Evolutionary conservation across 306 rosid species (phyloP), one percentile per base, ranked within the genome.

Genomic region (Trifolium pratense): DNA sequence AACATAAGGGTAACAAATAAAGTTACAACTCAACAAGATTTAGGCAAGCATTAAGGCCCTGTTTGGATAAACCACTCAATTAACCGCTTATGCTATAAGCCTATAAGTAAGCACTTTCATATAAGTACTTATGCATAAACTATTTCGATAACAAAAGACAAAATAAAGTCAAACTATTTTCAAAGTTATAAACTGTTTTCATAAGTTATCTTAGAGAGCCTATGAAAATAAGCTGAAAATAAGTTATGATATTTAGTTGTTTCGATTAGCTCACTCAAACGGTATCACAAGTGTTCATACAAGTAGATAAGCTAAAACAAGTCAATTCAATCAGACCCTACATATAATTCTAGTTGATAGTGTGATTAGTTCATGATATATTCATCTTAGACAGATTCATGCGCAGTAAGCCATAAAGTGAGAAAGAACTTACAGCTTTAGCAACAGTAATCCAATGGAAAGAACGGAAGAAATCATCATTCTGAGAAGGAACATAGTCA

Each of bases 401-500:
- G 6, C 17, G 7, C 16, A 45, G 3, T 45, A n/a, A n/a, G n/a
- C n/a, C n/a, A n/a, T n/a, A n/a, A 18, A 55, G n/a, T 10, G 7
- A 55, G 16, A 55, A 69, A 70, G 39, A 57, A 84, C 91, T 84
- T 73, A 94, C 99, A 48, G 92, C 87, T 68, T 86, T 74, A 8
- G 99, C 97, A 66, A 94, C 77, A 8, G 89, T 48, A 51, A 88
- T 89, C 90, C 91, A 94, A 70, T 91, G 99, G 64, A 91, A 86
- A 62, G 95, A 82, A 68, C 99, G 96, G 65, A 78, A 23, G 56
- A 91, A 79, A 34, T 82, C 82, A 78, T 94, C 97, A 32, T 86
- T 88, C 37, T 80, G 78, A 1, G 90, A 87, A 67, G 99, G 92
- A 56, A 78, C 63, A 72, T 42, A 81, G 68, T 89, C 90, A 36